A percentile compares a stretch with the other conserved stretches of the same genome.
phyloP scores from a whole-genome alignment of 2,329 filamentous ascomycete genomes.

The Neofusicoccum kwambonambiense region DNA sequence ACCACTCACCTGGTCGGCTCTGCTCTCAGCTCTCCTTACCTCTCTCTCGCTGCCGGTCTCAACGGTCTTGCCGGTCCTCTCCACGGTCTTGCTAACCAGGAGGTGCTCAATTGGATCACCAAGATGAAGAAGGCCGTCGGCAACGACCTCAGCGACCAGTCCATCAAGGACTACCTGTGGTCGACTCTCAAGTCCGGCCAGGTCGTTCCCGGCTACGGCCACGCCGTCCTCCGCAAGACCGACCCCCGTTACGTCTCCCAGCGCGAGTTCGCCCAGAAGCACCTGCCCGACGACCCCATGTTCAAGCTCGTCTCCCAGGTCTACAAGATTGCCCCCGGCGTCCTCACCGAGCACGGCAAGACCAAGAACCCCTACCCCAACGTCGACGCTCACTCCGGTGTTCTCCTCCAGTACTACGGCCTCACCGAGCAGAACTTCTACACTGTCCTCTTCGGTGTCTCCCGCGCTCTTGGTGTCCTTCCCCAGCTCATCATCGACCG shows the following conservation, averaged over 20 bases:
- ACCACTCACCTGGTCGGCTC: constrained; percentile 97
- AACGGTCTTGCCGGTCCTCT: constrained; percentile 98
- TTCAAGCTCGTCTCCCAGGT: constrained; percentile 99
- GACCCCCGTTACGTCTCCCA: constrained; percentile 98
- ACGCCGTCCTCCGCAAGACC: constrained; percentile 99
- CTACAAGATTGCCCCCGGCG: constrained; percentile 98
- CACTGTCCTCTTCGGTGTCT: constrained; percentile 99
- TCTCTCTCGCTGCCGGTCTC: constrained; percentile 92
- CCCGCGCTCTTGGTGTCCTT: constrained; percentile 94
- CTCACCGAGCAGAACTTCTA: constrained; percentile 99
- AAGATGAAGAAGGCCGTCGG: constrained; percentile 98
- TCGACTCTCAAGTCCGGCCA: constrained; percentile 91
- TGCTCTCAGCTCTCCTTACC: constrained; percentile 94
- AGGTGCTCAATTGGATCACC: constrained; percentile 97
- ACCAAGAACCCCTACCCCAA: constrained; percentile 99
- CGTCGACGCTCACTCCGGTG: constrained; percentile 97
- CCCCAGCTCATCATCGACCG: constrained; percentile 99
- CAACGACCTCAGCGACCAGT: constrained; percentile 91
- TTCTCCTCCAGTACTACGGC: constrained; percentile 99
- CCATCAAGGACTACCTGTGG: constrained; percentile 99
- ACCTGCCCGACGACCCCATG: constrained; percentile 96
- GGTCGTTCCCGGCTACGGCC: constrained; percentile 96
- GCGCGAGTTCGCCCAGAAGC: constrained; percentile 91
- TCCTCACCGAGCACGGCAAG: constrained; percentile 99
- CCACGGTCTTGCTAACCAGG: constrained; percentile 99